phyloP scores from a whole-genome alignment of 2,329 filamentous ascomycete genomes.

The Clarireedia hainanense region DNA sequence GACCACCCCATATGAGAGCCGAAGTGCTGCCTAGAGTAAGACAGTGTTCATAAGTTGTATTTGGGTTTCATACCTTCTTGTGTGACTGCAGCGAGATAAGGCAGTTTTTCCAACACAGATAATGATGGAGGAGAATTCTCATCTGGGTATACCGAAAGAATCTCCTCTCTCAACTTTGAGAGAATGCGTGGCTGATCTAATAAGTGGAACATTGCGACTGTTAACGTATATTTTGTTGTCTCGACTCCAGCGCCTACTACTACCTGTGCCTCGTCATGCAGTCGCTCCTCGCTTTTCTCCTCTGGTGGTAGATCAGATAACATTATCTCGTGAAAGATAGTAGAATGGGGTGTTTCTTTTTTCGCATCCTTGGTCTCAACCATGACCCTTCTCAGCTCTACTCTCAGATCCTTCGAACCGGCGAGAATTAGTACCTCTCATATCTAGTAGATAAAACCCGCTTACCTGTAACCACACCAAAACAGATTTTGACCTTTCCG shows the following conservation, averaged over 20 bases:
- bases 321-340: constrained; percentile 21
- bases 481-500: not conserved
- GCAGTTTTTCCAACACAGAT: constrained; percentile 23
- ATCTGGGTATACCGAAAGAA: constrained; percentile 16
- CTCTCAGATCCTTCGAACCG: not conserved
- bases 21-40: constrained; percentile 14
- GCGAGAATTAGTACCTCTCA: not conserved
- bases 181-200: constrained; percentile 29
- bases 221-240: constrained; percentile 30
- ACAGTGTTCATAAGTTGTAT: not conserved
- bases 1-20: constrained; percentile 28
- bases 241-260: constrained; percentile 32
- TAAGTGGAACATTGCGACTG: constrained; percentile 31
- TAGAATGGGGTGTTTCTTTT: constrained; percentile 9
- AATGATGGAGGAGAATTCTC: constrained; percentile 12
- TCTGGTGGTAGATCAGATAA: constrained; percentile 25
- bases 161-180: constrained; percentile 30
- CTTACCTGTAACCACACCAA: constrained; percentile 3
- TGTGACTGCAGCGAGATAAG: constrained; percentile 29
- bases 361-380: not conserved
- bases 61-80: constrained; percentile 23
- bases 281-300: constrained; percentile 29
- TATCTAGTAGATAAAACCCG: not conserved
- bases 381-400: constrained; percentile 1
- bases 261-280: constrained; percentile 29